Evolutionary conservation across 1,139 yeast genomes (phyloP), one percentile per base, ranked within the genome.

Genomic region (Wickerhamomyces sp.): DNA sequence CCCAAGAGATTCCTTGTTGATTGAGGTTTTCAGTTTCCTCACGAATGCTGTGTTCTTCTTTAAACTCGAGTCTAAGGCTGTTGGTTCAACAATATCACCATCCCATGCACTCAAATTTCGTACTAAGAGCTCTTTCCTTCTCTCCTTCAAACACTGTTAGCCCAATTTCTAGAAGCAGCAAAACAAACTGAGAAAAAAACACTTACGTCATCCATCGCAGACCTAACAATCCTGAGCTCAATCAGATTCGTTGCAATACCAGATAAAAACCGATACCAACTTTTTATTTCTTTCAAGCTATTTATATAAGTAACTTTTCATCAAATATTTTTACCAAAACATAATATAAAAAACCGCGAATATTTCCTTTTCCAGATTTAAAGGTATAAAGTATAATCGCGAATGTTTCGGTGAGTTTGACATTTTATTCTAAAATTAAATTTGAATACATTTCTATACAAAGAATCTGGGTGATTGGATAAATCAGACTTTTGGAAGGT

Each of bases 31-130:
- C 38, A 88, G 61, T 52, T 83, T 83, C 55, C 82, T 83, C 42
- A 88, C 81, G 51, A 88, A 86, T 0, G 89, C 84, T 5, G 89
- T 81, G 57, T 90, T 88, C 58, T 83, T 86, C 67, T 89, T 90
- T 45, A 90, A 65, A 38, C 92, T 81, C 0, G 95, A 69, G 56
- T 90, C 97, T 14, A 82, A 65, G 35, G 73, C 70, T 12, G 28
- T 17, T 2, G 47, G 40, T 15, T 44, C 52, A 3, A 28, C 19
- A 2, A 42, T 38, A 19, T 60, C 67, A 2, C 65, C 70, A 1
- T 48, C 48, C 74, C 76, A 70, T 1, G 76, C 70, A 16, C 48
- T 45, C 1, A 44, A 38, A 46, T 72, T 72, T 27, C 52, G 45
- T 7, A 42, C 47, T 17, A 39, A 40, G 25, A 68, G 54, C 36